Evolutionary conservation across 2,329 filamentous ascomycete species (phyloP), one percentile per base, ranked within the genome.

Genomic region (Arthrobotrys musiformis): DNA sequence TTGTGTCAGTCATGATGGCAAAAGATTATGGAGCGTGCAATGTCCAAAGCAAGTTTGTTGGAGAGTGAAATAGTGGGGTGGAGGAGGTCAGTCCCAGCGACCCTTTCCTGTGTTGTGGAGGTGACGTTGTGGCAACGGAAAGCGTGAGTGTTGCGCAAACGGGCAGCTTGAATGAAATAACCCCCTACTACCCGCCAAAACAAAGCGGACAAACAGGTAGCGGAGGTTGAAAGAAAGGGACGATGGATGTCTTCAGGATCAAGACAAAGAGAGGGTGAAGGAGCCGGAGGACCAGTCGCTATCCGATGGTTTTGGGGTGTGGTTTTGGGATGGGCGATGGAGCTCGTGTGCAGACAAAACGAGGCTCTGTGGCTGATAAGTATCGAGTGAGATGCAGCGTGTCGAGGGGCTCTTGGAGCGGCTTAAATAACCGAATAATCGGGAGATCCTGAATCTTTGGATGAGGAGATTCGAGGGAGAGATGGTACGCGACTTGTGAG

Each of bases 171-270:
- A 28, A 17, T 4, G 37, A 35, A n/a, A n/a, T 26, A 69, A 63
- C 54, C 64, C 70, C 70, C 58, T 76, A 70, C 70, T 52, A 63
- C 70, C 35, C 30, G 64, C 58, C 48, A 66, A 64, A 70, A 75
- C 48, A 70, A 54, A 70, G 70, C 64, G 64, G 72, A 70, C 28
- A 70, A 76, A 64, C 30, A 58, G 58, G 63, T 37, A 40, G 46
- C 58, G 70, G 70, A 69, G 54, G 70, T 58, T 58, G 52, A 11
- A 30, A 28, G 19, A 26, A 50, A n/a, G 17, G 19, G 19, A 40
- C 11, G 5, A 28, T 19, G 37, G 50, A 17, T 30, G 22, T 40
- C 24, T 30, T 61, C 37, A 44, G 46, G 19, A 13, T 48, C 19
- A 30, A 28, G 40, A 42, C n/a, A 17, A 8, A 42, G n/a, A 33